Percentiles rank a stretch among this genome's conserved stretches.
Conservation (phyloP, 2,329 filamentous ascomycete genomes). For the Leptographium lundbergii region DNA sequence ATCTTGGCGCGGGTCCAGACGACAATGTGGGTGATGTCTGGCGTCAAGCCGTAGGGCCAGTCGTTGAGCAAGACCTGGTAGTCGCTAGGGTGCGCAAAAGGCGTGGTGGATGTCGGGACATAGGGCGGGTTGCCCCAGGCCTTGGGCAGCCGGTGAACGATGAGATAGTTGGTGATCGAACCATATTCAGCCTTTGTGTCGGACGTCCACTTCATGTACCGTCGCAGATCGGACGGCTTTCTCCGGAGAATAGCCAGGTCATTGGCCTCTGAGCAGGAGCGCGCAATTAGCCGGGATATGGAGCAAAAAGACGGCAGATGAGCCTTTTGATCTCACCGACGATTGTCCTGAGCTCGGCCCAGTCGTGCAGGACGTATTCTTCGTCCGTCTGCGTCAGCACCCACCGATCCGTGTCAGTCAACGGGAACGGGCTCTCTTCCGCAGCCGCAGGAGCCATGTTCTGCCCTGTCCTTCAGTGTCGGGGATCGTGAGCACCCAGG, state of each 20-base stretch:
- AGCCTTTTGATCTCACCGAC: slow-evolving; percentile 28
- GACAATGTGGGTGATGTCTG: slow-evolving; percentile 65
- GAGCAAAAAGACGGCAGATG: not conserved
- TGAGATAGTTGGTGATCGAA: slow-evolving; percentile 66
- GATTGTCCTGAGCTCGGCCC: slow-evolving; percentile 59
- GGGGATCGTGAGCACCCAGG: not conserved
- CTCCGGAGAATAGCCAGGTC: slow-evolving; percentile 65
- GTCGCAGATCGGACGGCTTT: slow-evolving; percentile 65
- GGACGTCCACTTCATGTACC: slow-evolving; percentile 67
- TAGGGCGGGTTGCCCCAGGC: slow-evolving; percentile 54
- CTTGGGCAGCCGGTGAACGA: slow-evolving; percentile 54
- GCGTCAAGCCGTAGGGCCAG: slow-evolving; percentile 76
- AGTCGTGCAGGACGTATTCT: slow-evolving; percentile 57
- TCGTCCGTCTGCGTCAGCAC: slow-evolving; percentile 53
- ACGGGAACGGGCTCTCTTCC: slow-evolving; percentile 40
- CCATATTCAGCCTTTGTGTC: slow-evolving; percentile 61
- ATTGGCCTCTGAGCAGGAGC: slow-evolving; percentile 27
- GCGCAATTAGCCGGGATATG: not conserved
- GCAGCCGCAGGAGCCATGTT: slow-evolving; percentile 26
- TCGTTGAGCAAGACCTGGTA: slow-evolving; percentile 72
- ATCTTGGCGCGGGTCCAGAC: slow-evolving; percentile 83
- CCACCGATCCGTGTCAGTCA: slow-evolving; percentile 46
- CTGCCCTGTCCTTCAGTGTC: not conserved
- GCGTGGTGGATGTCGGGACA: slow-evolving; percentile 32
- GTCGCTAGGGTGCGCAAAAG: slow-evolving; percentile 42